A percentile compares a stretch with the other conserved stretches of the same genome.
Evolutionary conservation across 495 filamentous ascomycete genomes (phyloP).

Genomic region (Clohesyomyces aquaticus): DNA sequence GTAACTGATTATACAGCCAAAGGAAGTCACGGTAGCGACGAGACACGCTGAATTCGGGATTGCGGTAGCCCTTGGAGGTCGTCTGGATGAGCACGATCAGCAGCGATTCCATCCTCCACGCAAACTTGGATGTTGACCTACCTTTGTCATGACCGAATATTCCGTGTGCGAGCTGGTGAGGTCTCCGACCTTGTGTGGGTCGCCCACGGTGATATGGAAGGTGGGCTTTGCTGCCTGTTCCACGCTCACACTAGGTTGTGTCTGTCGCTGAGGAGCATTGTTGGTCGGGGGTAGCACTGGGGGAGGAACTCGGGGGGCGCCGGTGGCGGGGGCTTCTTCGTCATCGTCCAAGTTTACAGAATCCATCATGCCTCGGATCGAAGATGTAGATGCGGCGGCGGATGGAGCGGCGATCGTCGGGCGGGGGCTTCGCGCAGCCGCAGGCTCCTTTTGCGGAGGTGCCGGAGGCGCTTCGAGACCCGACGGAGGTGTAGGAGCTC

Average conservation of each 20-base stretch:
- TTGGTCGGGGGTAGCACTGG: slow-evolving; percentile 64
- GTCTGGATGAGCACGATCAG: slow-evolving; percentile 60
- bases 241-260: slow-evolving; percentile 80
- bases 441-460: slow-evolving; percentile 83
- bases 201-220: slow-evolving; percentile 91
- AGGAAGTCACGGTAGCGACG: slow-evolving; percentile 94
- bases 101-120: background rate
- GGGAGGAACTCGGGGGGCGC: slow-evolving; percentile 67
- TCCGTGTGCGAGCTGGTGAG: slow-evolving; percentile 96
- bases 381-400: slow-evolving; percentile 58
- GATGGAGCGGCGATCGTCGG: slow-evolving; percentile 54
- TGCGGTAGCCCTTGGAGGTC: slow-evolving; percentile 91
- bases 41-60: slow-evolving; percentile 86
- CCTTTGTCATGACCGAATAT: slow-evolving; percentile 92
- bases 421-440: slow-evolving; percentile 58
- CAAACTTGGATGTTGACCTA: slow-evolving; percentile 46
- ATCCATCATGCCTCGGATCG: slow-evolving; percentile 60
- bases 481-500: slow-evolving; percentile 64
- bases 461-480: slow-evolving; percentile 72
- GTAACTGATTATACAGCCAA: slow-evolving; percentile 93
- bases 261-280: slow-evolving; percentile 58
- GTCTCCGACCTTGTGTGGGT: slow-evolving; percentile 97
- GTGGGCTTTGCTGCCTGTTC: slow-evolving; percentile 88
- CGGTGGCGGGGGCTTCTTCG: slow-evolving; percentile 52
- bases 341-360: slow-evolving; percentile 67